Conservation (phyloP, 2,329 filamentous ascomycete genomes). For the Trichoderma semiorbis region DNA sequence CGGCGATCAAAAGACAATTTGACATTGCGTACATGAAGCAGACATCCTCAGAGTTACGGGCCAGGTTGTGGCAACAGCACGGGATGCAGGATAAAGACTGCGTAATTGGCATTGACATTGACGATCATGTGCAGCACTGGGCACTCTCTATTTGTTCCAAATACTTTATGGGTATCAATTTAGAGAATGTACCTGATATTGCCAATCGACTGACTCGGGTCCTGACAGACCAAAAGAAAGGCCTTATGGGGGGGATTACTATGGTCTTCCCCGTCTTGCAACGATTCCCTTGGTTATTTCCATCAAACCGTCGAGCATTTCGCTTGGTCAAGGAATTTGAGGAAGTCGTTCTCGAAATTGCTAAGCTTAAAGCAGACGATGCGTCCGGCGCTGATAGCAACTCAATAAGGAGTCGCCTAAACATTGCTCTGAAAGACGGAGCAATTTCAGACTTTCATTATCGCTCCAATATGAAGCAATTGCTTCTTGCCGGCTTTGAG, state of each 20-base stretch:
- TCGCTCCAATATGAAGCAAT: neutral
- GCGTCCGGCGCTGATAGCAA: neutral
- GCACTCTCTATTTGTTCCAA: neutral
- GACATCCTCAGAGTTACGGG: neutral
- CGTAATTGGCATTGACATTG: neutral
- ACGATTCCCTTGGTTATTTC: neutral
- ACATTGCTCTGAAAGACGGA: neutral
- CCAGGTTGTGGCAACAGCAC: neutral
- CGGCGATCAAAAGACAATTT: neutral
- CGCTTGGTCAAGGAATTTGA: neutral
- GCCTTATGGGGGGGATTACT: neutral
- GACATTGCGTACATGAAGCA: neutral
- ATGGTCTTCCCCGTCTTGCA: neutral
- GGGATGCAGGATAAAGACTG: neutral
- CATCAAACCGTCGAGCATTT: neutral
- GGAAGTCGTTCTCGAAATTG: neutral
- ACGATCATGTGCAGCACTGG: neutral
- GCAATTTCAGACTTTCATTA: neutral
- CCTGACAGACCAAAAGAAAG: neutral
- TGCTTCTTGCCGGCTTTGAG: neutral
- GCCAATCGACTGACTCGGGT: neutral
- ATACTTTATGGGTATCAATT: neutral
- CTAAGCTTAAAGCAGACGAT: neutral
- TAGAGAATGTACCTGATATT: neutral
- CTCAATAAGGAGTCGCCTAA: neutral